A percentile compares a stretch with the other conserved stretches of the same genome.
Evolutionary conservation across 176 grass and related monocot species (phyloP).

Genomic region (Oryza rufipogon): DNA sequence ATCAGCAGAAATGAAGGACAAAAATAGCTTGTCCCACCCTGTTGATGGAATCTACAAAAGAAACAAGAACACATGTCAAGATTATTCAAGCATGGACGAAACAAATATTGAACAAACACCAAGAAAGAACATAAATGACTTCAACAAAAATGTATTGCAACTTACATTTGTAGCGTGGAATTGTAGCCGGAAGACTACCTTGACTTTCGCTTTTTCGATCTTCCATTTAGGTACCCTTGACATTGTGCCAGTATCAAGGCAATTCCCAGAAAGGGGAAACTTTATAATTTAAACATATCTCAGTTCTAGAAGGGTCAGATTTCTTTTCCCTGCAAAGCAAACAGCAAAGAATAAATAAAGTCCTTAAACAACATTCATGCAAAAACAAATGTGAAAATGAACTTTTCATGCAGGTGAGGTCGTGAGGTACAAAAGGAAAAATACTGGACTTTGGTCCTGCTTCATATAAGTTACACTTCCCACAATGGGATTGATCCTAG

Average conservation of each 20-base stretch:
- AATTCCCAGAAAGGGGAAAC: constrained; percentile 41
- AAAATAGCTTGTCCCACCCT: constrained; percentile 98
- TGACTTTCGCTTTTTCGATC: constrained; percentile 94
- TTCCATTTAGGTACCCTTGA: constrained; percentile 97
- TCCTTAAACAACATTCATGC: neutral
- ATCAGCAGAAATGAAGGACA: constrained; percentile 91
- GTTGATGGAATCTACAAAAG: constrained; percentile 81
- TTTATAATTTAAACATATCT: constrained; percentile 40
- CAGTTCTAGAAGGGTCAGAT: constrained; percentile 30
- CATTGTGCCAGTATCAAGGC: constrained; percentile 59
- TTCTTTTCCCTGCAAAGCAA: constrained; percentile 43
- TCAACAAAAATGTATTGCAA: constrained; percentile 28
- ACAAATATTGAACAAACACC: constrained; percentile 29
- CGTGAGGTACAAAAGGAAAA: neutral
- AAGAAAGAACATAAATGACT: constrained; percentile 41
- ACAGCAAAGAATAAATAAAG: constrained; percentile 5
- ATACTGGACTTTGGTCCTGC: neutral
- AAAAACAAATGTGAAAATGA: constrained; percentile 13
- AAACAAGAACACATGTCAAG: constrained; percentile 25
- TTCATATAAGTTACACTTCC: neutral
- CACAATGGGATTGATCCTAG: neutral
- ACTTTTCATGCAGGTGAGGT: neutral
- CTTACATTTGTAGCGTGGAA: constrained; percentile 97
- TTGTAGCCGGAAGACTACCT: constrained; percentile 96
- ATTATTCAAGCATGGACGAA: constrained; percentile 10